Evolutionary conservation across 1,284 basidiomycete species (phyloP).

Genomic region (Heterobasidion occidentale): DNA sequence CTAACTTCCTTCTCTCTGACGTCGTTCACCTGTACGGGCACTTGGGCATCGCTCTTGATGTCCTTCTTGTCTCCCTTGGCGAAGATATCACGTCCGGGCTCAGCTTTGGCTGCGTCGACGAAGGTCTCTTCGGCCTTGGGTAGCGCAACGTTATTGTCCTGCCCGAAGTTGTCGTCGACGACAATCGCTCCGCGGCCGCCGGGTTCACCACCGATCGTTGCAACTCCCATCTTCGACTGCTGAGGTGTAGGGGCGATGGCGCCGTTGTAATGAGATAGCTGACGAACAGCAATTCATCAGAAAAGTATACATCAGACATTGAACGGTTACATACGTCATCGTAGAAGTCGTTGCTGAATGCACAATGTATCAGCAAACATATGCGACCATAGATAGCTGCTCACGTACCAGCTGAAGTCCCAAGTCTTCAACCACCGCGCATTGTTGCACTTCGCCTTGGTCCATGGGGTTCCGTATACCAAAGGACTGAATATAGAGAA

Average conservation of each 20-base stretch:
- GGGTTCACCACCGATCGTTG: slow-evolving; percentile 38
- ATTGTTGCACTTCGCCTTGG: slow-evolving; percentile 65
- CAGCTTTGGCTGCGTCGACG: slow-evolving; percentile 40
- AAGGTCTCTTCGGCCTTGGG: slow-evolving; percentile 24
- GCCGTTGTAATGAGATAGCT: slow-evolving; percentile 49
- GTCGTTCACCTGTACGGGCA: neutral
- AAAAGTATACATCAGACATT: neutral
- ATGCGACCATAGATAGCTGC: neutral
- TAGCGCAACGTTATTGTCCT: slow-evolving; percentile 10
- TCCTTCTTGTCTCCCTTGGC: slow-evolving; percentile 4
- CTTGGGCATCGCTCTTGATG: slow-evolving; percentile 6
- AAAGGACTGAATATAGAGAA: slow-evolving; percentile 81
- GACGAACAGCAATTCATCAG: slow-evolving; percentile 1
- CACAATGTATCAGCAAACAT: no score
- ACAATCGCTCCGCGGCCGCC: slow-evolving; percentile 38
- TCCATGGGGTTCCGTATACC: slow-evolving; percentile 86
- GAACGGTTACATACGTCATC: slow-evolving; percentile 39
- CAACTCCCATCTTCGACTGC: slow-evolving; percentile 25
- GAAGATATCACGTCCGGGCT: slow-evolving; percentile 66
- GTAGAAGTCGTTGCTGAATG: slow-evolving; percentile 50
- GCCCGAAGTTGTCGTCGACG: slow-evolving; percentile 28
- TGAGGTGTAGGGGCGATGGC: slow-evolving; percentile 29
- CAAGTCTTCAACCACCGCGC: slow-evolving; percentile 88
- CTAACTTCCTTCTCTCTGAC: slow-evolving; percentile 6
- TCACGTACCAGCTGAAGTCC: slow-evolving; percentile 87